Percentiles rank a stretch among this genome's conserved stretches.
These are phyloP conservation scores for Amylocystis lapponica DNA, from an alignment of 768 basidiomycete species.

Conservation along the genomic window DNA sequence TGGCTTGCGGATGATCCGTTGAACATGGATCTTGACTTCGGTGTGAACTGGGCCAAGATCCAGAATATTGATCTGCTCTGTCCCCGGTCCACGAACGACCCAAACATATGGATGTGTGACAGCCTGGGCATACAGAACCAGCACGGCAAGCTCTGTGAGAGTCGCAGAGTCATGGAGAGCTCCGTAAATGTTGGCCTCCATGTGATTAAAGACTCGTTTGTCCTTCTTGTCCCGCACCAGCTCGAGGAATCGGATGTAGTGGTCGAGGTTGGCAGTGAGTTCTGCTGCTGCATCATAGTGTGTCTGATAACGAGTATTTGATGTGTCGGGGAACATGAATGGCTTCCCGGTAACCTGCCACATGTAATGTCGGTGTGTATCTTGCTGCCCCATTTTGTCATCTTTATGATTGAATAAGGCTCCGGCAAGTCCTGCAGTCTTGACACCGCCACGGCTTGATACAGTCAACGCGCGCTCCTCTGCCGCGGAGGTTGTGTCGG, in stretches of 20 bases:
- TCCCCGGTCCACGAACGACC: too few species aligned
- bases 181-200: conserved; percentile 24
- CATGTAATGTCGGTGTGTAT: conserved; percentile 21
- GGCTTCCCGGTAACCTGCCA: conserved; percentile 13
- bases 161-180: conserved; percentile 11
- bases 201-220: conserved; percentile 20
- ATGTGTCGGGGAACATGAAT: conserved; percentile 28
- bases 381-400: conserved; percentile 30
- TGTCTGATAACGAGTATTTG: conserved; percentile 30
- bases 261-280: conserved; percentile 21
- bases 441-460: conserved; percentile 18
- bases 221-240: conserved; percentile 22
- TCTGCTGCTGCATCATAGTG: conserved; percentile 25
- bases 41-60: too few species aligned
- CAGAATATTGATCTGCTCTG: too few species aligned
- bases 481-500: background rate
- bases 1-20: too few species aligned
- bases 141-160: conserved; percentile 7
- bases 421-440: conserved; percentile 22
- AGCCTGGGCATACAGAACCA: too few species aligned
- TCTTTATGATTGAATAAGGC: conserved; percentile 30
- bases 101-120: too few species aligned
- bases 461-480: background rate
- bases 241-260: conserved; percentile 28
- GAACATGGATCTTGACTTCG: too few species aligned